Evolutionary conservation across 2,329 filamentous ascomycete species (phyloP), one percentile per base, ranked within the genome.

Genomic region (Diaporthe destruens): DNA sequence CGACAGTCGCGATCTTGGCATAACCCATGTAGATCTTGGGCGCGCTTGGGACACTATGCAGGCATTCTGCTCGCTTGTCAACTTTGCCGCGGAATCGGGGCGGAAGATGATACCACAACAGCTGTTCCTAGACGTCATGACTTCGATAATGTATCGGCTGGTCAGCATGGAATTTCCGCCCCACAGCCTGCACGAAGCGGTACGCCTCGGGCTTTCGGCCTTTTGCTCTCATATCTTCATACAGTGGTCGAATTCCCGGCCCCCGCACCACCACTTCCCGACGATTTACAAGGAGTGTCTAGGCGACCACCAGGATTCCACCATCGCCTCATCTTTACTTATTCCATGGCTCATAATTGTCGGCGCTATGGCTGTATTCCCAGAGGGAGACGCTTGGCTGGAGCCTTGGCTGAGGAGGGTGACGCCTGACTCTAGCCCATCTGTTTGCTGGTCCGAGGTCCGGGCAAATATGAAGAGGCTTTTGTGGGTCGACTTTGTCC

Each of bases 141-240:
- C 77, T 3, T 81, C 83, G n/a, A 76, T 82, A 47, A 82, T 83
- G 78, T 86, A 85, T 75, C 82, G 80, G 4, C 78, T 85, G 3
- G 73, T 85, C 20, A 56, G 78, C 39, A 80, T 81, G 78, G 57
- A 70, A 2, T 81, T 81, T 72, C 73, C 76, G 2, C 12, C 55
- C 0, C 75, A 74, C n/a, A 79, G 80, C 0, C 59, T 75, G 7
- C 74, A 83, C 51, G 83, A 85, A 73, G 77, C 78, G 1, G 72
- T 85, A 20, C 81, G 83, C 1, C 78, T 84, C 11, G 81, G 82
- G 16, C 76, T 86, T 0, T 74, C 85, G 0, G 79, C 78, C 18
- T 84, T 84, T 57, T 78, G 78, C 4, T 79, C 76, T 7, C 76
- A 77, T 67, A 72, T 83, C 23, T 85, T 85, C 74, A 76, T 85